phyloP scores from a whole-genome alignment of 1,284 basidiomycete genomes.

The Anthracocystis walkeri region DNA sequence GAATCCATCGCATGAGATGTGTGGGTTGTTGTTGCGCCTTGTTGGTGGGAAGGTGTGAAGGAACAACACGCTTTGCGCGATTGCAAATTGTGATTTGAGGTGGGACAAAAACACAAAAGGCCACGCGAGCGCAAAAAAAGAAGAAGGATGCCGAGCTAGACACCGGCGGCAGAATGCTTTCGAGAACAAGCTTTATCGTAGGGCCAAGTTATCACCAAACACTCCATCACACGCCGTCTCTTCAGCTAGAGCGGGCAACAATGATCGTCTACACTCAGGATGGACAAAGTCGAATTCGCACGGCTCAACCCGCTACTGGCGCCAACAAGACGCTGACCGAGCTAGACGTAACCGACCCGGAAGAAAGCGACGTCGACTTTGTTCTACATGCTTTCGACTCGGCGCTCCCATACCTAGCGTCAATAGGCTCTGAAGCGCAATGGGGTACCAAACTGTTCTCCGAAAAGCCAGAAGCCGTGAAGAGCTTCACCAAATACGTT shows the following conservation, averaged over 20 bases:
- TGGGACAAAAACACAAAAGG: not conserved
- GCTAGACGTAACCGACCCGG: constrained; percentile 22
- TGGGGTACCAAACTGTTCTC: constrained; percentile 50
- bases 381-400: constrained; percentile 47
- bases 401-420: constrained; percentile 44
- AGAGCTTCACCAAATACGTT: constrained; percentile 13
- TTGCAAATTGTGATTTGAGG: not conserved
- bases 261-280: constrained; percentile 17
- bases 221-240: not conserved
- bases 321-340: constrained; percentile 2
- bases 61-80: not conserved
- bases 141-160: constrained; percentile 6
- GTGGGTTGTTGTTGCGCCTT: not conserved
- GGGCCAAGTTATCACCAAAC: not conserved
- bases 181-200: not conserved
- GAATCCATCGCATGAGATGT: constrained; percentile 7
- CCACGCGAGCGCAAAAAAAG: not conserved
- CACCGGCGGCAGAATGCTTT: not conserved
- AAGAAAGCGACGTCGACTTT: constrained; percentile 45
- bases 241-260: not conserved
- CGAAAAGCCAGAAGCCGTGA: constrained; percentile 4
- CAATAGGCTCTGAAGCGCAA: constrained; percentile 50
- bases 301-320: constrained; percentile 25
- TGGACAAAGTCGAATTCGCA: constrained; percentile 5
- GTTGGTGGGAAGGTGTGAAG: constrained; percentile 9